Percentiles rank a stretch among this genome's conserved stretches.
phyloP scores from a whole-genome alignment of 176 grass and related monocot species.

The Aegilops speltoides region DNA sequence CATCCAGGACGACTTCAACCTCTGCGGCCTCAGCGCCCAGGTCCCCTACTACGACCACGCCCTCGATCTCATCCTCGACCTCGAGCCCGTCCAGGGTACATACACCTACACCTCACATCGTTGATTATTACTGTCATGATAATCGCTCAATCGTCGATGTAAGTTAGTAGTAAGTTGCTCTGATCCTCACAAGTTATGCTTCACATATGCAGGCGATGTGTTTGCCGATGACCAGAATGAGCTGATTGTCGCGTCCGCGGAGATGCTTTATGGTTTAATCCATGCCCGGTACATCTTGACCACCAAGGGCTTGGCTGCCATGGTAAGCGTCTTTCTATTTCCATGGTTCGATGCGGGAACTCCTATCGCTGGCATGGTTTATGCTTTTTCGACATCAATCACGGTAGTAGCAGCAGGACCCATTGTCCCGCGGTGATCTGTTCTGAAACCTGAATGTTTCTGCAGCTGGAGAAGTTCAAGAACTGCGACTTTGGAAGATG shows the following conservation, averaged over 20 bases:
- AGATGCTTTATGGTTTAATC: neutral
- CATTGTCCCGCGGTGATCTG: neutral
- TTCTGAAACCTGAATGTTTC: neutral
- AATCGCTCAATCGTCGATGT: neutral
- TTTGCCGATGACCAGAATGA: constrained; percentile 9
- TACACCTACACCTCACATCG: neutral
- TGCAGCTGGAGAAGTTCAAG: constrained; percentile 16
- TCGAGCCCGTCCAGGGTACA: neutral
- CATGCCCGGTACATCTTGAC: constrained; percentile 17
- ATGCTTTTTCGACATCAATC: neutral
- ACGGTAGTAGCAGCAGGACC: neutral
- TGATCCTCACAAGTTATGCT: neutral
- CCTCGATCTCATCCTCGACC: neutral
- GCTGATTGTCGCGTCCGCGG: neutral
- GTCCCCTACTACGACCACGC: constrained; percentile 2
- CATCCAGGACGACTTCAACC: constrained; percentile 20
- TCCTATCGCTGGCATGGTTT: neutral
- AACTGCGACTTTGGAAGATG: constrained; percentile 19
- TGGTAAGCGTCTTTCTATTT: neutral
- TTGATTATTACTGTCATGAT: neutral
- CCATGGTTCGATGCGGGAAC: neutral
- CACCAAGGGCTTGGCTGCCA: constrained; percentile 10
- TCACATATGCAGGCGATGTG: neutral
- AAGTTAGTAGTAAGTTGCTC: neutral
- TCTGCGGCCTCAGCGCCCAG: neutral